Percentiles rank a stretch among this genome's conserved stretches.
These are phyloP conservation scores for Blastobotrys malaysiensis DNA, from an alignment of 1,139 yeast species.

Conservation along the genomic window DNA sequence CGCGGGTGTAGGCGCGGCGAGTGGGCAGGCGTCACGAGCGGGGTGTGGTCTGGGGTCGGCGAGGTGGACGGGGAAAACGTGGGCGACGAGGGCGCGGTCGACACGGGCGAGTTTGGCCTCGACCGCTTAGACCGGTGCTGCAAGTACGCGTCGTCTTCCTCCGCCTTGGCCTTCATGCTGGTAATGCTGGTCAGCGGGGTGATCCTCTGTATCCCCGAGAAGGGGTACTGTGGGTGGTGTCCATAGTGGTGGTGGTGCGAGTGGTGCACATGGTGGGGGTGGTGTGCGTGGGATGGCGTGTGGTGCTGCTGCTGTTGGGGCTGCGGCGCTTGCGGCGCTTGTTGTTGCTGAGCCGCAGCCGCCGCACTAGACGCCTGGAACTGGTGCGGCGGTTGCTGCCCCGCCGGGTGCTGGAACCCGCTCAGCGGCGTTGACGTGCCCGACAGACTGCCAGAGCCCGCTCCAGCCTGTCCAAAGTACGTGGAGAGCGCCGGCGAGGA, in stretches of 20 bases:
- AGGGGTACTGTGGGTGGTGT: slow-evolving; percentile 33
- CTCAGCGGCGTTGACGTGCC: slow-evolving; percentile 9
- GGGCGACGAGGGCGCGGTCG: slow-evolving; percentile 59
- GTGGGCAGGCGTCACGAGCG: slow-evolving; percentile 54
- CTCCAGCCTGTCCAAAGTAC: slow-evolving; percentile 38
- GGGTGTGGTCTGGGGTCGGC: slow-evolving; percentile 51
- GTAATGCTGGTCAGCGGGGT: slow-evolving; percentile 43
- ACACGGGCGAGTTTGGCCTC: slow-evolving; percentile 73
- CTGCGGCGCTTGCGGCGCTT: too few species aligned
- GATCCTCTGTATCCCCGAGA: slow-evolving; percentile 50
- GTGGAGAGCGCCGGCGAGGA: slow-evolving; percentile 63
- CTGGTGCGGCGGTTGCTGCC: slow-evolving; percentile 12
- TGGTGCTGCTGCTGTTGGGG: too few species aligned
- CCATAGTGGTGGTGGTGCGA: slow-evolving; percentile 27
- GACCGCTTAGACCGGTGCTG: slow-evolving; percentile 55
- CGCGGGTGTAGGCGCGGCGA: slow-evolving; percentile 46
- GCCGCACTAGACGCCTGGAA: neutral
- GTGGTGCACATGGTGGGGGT: slow-evolving; percentile 20
- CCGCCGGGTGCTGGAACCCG: slow-evolving; percentile 7
- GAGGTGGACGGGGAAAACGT: slow-evolving; percentile 36
- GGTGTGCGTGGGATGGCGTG: slow-evolving; percentile 14
- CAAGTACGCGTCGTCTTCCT: slow-evolving; percentile 45
- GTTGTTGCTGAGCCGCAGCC: neutral
- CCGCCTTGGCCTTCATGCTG: slow-evolving; percentile 18
- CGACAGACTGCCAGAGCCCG: slow-evolving; percentile 5